These are phyloP conservation scores for Citrus mangshanensis DNA, from an alignment of 345 rosid species.

Conservation along the genomic window DNA sequence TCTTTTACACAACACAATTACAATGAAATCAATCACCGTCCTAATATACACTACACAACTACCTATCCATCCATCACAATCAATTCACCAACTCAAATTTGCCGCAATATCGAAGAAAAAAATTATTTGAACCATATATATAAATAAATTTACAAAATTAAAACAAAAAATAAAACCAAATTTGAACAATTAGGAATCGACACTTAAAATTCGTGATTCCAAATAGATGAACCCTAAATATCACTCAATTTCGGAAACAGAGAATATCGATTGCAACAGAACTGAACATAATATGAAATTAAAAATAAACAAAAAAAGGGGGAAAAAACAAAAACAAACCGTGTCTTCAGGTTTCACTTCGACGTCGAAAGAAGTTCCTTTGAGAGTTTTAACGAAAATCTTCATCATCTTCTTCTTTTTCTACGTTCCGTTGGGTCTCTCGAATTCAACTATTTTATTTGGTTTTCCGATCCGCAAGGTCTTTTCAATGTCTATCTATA, in stretches of 20 bases:
- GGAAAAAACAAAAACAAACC: conserved; percentile 23
- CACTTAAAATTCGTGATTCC: background rate
- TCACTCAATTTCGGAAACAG: background rate
- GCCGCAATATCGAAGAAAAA: background rate
- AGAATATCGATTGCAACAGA: background rate
- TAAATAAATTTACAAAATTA: background rate
- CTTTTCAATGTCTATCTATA: background rate
- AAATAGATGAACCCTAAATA: conserved; percentile 4
- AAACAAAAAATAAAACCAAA: background rate
- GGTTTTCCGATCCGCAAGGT: background rate
- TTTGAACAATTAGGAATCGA: background rate
- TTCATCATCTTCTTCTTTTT: conserved; percentile 42
- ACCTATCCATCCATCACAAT: background rate
- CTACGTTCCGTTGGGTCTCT: background rate
- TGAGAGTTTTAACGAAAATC: conserved; percentile 74
- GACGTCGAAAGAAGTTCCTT: conserved; percentile 65
- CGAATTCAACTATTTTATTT: background rate
- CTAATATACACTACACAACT: background rate
- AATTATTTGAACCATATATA: background rate
- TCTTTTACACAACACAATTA: background rate
- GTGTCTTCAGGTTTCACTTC: conserved; percentile 61
- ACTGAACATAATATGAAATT: background rate
- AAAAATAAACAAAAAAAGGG: background rate
- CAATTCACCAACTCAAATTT: background rate
- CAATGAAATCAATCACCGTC: background rate